Evolutionary conservation across 371 early-diverging fungal species (phyloP).

Genomic region (Conidiobolus incongruus): DNA sequence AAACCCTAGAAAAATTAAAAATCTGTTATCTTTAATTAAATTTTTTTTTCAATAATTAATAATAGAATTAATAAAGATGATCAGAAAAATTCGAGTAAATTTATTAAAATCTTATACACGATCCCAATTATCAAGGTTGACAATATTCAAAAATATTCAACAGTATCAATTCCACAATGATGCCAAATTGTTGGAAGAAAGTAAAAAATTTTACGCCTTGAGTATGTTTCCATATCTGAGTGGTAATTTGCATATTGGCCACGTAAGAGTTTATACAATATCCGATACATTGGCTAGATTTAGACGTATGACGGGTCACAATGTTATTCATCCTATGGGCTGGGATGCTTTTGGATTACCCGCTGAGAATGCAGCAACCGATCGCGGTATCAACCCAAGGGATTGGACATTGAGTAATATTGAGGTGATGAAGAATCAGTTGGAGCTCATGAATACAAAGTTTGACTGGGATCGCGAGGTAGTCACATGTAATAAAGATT

Average conservation of each 20-base stretch:
- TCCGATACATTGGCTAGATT: constrained; percentile 68
- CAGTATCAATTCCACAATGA: no score
- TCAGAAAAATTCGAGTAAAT: no score
- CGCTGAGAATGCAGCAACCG: constrained; percentile 95
- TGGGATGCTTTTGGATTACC: constrained; percentile 99
- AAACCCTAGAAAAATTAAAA: no score
- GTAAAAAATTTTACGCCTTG: no score
- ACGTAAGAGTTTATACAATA: constrained; percentile 83
- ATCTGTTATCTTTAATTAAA: no score
- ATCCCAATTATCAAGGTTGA: no score
- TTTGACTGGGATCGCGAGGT: constrained; percentile 78
- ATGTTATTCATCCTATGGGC: constrained; percentile 86
- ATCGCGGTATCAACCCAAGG: constrained; percentile 51
- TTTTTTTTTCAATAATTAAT: no score
- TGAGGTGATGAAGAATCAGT: constrained; percentile 50
- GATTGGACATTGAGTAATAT: constrained; percentile 75
- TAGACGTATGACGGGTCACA: constrained; percentile 41
- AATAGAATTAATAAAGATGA: no score
- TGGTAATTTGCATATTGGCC: constrained; percentile 85
- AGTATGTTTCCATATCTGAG: constrained; percentile 93
- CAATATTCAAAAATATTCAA: no score
- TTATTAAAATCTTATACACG: no score
- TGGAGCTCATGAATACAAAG: constrained; percentile 42
- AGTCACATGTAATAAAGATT: constrained; percentile 61
- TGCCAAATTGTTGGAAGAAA: no score